Evolutionary conservation across 495 filamentous ascomycete species (phyloP).

Genomic region (Penicillium psychrofluorescens): DNA sequence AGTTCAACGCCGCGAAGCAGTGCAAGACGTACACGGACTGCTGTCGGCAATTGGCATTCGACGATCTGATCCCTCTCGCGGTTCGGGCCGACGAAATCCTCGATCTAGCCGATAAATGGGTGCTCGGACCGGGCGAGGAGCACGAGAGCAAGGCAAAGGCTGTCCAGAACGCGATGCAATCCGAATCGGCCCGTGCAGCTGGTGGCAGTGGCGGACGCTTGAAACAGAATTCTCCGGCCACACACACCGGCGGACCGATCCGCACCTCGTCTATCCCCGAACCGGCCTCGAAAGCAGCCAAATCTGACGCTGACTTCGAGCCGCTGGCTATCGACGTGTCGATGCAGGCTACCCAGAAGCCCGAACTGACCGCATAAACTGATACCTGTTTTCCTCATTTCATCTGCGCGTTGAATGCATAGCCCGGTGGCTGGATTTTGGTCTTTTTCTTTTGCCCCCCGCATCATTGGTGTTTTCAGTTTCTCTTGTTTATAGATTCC

Average conservation of each 20-base stretch:
- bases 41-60: constrained; percentile 54
- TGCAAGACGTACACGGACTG: constrained; percentile 59
- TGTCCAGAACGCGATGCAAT: constrained; percentile 46
- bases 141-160: constrained; percentile 33
- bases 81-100: constrained; percentile 56
- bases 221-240: constrained; percentile 19
- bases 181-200: constrained; percentile 39
- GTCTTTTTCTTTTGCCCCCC: constrained; percentile 5
- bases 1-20: constrained; percentile 44
- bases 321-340: constrained; percentile 11
- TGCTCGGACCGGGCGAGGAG: constrained; percentile 14
- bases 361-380: constrained; percentile 19
- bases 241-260: constrained; percentile 28
- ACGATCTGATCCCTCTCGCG: constrained; percentile 51
- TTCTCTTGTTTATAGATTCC: constrained; percentile 11
- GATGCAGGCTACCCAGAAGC: constrained; percentile 14
- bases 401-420: constrained; percentile 2
- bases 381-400: too few relatives aligned
- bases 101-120: constrained; percentile 44
- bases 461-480: constrained; percentile 5
- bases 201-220: constrained; percentile 22
- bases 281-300: constrained; percentile 12
- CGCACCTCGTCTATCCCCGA: constrained; percentile 30
- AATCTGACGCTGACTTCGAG: constrained; percentile 8
- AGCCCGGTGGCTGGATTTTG: constrained; percentile 14